phyloP scores from a whole-genome alignment of 257 asterid species.

The Ilex aquifolium region DNA sequence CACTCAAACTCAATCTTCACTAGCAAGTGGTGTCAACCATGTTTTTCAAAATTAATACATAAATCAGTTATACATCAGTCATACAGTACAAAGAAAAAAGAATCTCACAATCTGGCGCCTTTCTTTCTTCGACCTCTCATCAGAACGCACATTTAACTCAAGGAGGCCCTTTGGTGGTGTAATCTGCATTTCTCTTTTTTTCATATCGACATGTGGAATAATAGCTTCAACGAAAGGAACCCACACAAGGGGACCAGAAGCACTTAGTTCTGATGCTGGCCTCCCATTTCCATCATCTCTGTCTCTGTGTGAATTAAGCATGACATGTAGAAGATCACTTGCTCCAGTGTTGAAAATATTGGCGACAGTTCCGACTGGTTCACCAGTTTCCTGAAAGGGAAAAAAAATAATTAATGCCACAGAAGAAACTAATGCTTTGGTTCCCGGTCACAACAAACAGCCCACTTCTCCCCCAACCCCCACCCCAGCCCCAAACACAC shows the following conservation, averaged over 20 bases:
- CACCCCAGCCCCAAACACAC: too few species aligned
- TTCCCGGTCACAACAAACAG: background rate
- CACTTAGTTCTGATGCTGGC: constrained; percentile 27
- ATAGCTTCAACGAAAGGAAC: constrained; percentile 91
- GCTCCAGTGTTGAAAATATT: constrained; percentile 87
- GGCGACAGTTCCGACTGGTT: constrained; percentile 67
- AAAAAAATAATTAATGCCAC: constrained; percentile 6
- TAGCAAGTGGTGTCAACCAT: too few species aligned
- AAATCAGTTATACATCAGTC: too few species aligned
- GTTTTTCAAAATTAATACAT: too few species aligned
- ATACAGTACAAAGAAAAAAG: background rate
- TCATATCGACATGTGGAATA: constrained; percentile 75
- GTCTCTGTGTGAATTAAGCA: constrained; percentile 38
- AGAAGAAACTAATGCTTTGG: background rate
- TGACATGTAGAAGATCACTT: constrained; percentile 76
- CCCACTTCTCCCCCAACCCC: too few species aligned
- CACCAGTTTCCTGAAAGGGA: constrained; percentile 57
- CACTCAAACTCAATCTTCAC: too few species aligned
- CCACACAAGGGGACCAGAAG: constrained; percentile 74
- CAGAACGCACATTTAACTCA: constrained; percentile 69
- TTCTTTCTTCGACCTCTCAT: constrained; percentile 90
- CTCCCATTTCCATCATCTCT: constrained; percentile 25
- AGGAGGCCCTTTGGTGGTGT: constrained; percentile 97
- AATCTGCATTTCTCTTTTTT: constrained; percentile 74
- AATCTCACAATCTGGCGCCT: constrained; percentile 90